phyloP scores from a whole-genome alignment of 2,329 filamentous ascomycete genomes.

The Madurella fahalii region DNA sequence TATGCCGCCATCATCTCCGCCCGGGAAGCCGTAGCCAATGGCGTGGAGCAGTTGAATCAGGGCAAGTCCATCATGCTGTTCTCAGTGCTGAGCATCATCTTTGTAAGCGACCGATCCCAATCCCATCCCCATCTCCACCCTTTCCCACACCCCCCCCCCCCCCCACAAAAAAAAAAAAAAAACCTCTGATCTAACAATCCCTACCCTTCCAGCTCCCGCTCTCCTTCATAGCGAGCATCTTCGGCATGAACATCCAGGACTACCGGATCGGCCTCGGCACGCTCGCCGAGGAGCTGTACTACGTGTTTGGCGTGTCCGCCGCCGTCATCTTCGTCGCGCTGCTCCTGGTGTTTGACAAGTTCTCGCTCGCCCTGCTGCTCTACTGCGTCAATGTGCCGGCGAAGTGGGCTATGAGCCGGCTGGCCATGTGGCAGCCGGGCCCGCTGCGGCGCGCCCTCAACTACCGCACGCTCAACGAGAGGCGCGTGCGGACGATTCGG shows the following conservation, averaged over 20 bases:
- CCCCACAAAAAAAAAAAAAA: too few relatives aligned
- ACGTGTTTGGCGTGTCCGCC: constrained; percentile 9
- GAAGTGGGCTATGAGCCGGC: constrained; percentile 11
- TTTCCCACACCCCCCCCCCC: too few relatives aligned
- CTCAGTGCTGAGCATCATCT: constrained; percentile 42
- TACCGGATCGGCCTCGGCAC: constrained; percentile 12
- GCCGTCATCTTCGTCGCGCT: constrained; percentile 12
- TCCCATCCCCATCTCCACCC: too few relatives aligned
- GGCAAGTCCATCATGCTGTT: constrained; percentile 42
- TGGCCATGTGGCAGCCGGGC: constrained; percentile 5
- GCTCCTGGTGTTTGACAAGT: constrained; percentile 12
- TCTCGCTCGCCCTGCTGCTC: constrained; percentile 11
- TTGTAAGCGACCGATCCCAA: constrained; percentile 23
- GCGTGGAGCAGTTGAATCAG: constrained; percentile 37
- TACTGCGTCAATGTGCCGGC: constrained; percentile 12
- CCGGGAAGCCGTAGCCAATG: constrained; percentile 35
- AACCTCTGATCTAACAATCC: not conserved
- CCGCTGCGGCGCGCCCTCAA: constrained; percentile 2
- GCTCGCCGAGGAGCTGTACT: constrained; percentile 9
- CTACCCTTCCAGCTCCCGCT: constrained; percentile 6
- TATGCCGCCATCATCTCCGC: constrained; percentile 42
- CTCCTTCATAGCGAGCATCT: constrained; percentile 11
- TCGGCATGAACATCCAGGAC: constrained; percentile 15
- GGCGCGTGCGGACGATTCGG: constrained; percentile 7
- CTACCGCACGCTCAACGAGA: constrained; percentile 13